Evolutionary conservation across 2,329 filamentous ascomycete genomes (phyloP), one percentile per base, ranked within the genome.

Genomic region (Lachnellula hyalina): DNA sequence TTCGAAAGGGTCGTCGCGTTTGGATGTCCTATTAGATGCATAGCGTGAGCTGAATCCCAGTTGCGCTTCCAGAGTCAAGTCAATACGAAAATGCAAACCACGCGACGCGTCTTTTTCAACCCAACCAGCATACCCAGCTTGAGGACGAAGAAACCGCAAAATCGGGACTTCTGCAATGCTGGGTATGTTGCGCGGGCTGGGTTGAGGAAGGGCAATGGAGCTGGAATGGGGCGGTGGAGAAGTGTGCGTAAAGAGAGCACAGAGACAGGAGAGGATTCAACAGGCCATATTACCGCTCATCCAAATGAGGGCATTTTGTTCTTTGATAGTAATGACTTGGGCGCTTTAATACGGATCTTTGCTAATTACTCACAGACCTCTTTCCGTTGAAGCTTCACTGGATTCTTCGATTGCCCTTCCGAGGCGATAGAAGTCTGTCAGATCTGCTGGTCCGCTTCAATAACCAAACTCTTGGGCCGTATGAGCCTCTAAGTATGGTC

Each of bases 301-400:
- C 74, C 85, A 1, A 87, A 92, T 63, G 90, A 97, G 73, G 86
- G 87, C 0, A 85, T 97, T 46, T 72, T 96, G 6, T 99, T 95
- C 74, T 86, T 97, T 66, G 91, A 96, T 69, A 96, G 89, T 92
- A 73, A 68, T 83, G 67, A 25, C 23, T 47, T 28, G 14, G 5
- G 23, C 5, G 5, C 21, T 47, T 41, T 0, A 36, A 32, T 17
- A 12, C 5, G 23, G 9, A 34, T 19, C 14, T 15, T 15, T 47
- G 44, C 19, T 54, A 32, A 50, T 48, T 48, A 19, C 15, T 71
- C n/a, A 41, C 46, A 92, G 89, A 94, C 72, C 80, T 97, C 49
- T 95, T 95, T 58, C 93, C 93, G 0, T 77, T 94, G 28, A 88
- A 84, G 63, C 78, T 96, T 35, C 79, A 81, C 64, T 86, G 83